Conservation (phyloP, 2,329 filamentous ascomycete genomes). For the Triangularia verruculosa region DNA sequence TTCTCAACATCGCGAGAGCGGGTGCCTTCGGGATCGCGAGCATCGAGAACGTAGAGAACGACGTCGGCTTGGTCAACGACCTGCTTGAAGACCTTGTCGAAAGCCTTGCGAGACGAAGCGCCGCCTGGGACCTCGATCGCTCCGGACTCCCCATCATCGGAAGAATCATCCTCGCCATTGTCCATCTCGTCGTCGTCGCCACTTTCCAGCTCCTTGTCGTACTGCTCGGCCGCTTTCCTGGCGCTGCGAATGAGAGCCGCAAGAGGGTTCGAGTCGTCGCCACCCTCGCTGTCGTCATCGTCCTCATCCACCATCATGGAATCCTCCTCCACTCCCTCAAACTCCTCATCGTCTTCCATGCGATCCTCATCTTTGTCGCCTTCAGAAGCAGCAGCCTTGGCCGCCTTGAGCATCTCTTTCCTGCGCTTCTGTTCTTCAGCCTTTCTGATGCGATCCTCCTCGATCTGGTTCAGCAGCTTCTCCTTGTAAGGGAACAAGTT, state of each 20-base stretch:
- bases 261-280: slow-evolving; percentile 80
- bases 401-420: slow-evolving; percentile 69
- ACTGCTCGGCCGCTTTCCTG: slow-evolving; percentile 71
- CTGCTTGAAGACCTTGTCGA: slow-evolving; percentile 94
- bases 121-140: slow-evolving; percentile 51
- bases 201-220: slow-evolving; percentile 62
- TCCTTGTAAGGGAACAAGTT: slow-evolving; percentile 98
- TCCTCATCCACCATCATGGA: slow-evolving; percentile 58
- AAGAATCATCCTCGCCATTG: slow-evolving; percentile 52
- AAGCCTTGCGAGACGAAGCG: slow-evolving; percentile 74
- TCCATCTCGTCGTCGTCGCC: slow-evolving; percentile 60
- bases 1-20: slow-evolving; percentile 88
- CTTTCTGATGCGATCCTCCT: slow-evolving; percentile 79
- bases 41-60: slow-evolving; percentile 88
- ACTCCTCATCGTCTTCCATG: slow-evolving; percentile 52
- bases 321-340: slow-evolving; percentile 51
- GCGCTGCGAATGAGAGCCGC: slow-evolving; percentile 86
- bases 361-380: slow-evolving; percentile 48
- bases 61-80: slow-evolving; percentile 88
- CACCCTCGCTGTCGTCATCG: slow-evolving; percentile 53
- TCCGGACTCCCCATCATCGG: slow-evolving; percentile 47
- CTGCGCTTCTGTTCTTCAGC: slow-evolving; percentile 71
- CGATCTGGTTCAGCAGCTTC: slow-evolving; percentile 88
- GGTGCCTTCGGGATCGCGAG: slow-evolving; percentile 86
- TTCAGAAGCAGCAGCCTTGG: slow-evolving; percentile 45